Evolutionary conservation across 208 protist genomes (phyloP).

Genomic region (Trypanosoma rangeli): DNA sequence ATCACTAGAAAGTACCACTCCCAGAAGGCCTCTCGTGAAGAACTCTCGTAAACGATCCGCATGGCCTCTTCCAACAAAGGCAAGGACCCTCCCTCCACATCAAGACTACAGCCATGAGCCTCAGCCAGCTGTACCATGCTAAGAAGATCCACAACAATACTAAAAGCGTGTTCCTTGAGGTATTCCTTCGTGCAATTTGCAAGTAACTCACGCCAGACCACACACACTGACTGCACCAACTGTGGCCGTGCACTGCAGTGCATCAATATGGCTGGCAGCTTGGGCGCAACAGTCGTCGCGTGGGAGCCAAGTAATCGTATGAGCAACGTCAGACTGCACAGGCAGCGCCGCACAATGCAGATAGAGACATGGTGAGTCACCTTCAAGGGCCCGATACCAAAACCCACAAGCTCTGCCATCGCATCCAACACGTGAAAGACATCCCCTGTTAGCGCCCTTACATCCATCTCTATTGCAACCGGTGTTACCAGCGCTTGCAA

Average conservation of each 20-base stretch:
- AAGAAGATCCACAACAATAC: slow-evolving; percentile 74
- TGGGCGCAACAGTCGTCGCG: slow-evolving; percentile 72
- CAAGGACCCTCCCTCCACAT: slow-evolving; percentile 22
- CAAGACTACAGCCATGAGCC: background rate
- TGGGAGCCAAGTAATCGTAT: slow-evolving; percentile 66
- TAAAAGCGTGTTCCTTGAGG: slow-evolving; percentile 57
- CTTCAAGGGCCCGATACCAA: slow-evolving; percentile 8
- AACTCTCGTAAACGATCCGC: slow-evolving; percentile 38
- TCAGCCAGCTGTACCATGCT: slow-evolving; percentile 50
- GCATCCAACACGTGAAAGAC: slow-evolving; percentile 34
- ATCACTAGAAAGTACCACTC: slow-evolving; percentile 65
- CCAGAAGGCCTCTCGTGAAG: slow-evolving; percentile 50
- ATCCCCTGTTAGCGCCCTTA: slow-evolving; percentile 18
- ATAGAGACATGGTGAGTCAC: slow-evolving; percentile 24
- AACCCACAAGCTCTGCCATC: slow-evolving; percentile 15
- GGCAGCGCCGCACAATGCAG: slow-evolving; percentile 54
- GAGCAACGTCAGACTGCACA: slow-evolving; percentile 63
- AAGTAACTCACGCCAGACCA: slow-evolving; percentile 70
- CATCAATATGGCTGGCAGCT: slow-evolving; percentile 75
- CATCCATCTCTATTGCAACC: background rate
- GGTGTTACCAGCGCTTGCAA: slow-evolving; percentile 8
- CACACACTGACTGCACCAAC: slow-evolving; percentile 40
- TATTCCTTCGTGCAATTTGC: slow-evolving; percentile 62
- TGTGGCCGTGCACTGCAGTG: slow-evolving; percentile 33
- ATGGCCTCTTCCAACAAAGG: slow-evolving; percentile 37